phyloP scores from a whole-genome alignment of 768 basidiomycete species.

The Mrakia hoshinonis region DNA sequence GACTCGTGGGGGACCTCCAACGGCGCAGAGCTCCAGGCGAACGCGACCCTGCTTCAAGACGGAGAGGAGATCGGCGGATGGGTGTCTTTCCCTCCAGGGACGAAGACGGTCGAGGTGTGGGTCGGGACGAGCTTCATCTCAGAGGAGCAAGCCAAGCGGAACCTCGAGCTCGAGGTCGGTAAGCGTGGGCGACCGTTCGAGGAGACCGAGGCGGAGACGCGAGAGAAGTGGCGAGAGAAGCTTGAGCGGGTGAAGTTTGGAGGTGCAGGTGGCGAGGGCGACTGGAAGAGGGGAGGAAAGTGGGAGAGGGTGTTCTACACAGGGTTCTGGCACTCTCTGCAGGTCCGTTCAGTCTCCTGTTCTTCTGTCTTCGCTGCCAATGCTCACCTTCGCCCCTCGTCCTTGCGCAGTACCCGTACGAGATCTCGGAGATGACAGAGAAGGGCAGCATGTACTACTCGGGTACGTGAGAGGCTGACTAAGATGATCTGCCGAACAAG shows the following conservation, averaged over 20 bases:
- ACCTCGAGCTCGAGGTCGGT: constrained; percentile 15
- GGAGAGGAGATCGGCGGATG: constrained; percentile 50
- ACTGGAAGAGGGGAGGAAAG: neutral
- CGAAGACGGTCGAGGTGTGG: constrained; percentile 48
- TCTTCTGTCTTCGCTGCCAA: no score
- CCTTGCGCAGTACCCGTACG: constrained; percentile 62
- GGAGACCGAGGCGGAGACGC: constrained; percentile 47
- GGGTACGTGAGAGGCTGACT: neutral
- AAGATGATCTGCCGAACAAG: neutral
- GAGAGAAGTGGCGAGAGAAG: constrained; percentile 54
- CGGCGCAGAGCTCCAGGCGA: constrained; percentile 43
- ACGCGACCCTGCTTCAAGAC: constrained; percentile 36
- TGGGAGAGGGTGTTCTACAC: constrained; percentile 48
- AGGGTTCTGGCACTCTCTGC: constrained; percentile 40
- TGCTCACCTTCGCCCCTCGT: no score
- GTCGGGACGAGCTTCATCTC: constrained; percentile 70
- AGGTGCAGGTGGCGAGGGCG: constrained; percentile 35
- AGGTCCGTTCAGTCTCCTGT: no score
- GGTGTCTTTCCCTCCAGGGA: constrained; percentile 36
- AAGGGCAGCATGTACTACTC: constrained; percentile 58
- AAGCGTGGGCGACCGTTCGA: constrained; percentile 43
- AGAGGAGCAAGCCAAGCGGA: constrained; percentile 52
- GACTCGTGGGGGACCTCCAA: constrained; percentile 48
- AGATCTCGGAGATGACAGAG: constrained; percentile 64
- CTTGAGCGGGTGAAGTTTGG: constrained; percentile 49